Evolutionary conservation across 331 rosid genomes (phyloP), one percentile per base, ranked within the genome.

Genomic region (Erythrophleum ivorense): DNA sequence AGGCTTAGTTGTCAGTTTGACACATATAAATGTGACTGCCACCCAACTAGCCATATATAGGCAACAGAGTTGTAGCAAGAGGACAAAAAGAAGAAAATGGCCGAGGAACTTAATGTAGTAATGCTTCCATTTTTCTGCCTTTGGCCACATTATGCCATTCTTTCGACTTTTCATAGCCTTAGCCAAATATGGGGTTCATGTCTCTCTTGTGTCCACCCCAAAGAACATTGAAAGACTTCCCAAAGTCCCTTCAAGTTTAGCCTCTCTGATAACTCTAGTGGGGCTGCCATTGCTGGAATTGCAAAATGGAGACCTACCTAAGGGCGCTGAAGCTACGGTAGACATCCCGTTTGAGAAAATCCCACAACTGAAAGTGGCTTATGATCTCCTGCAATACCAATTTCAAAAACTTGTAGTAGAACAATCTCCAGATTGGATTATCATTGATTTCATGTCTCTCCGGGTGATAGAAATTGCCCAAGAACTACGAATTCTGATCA

Each of bases 151-250:
- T n/a, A n/a, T n/a, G n/a, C n/a, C n/a, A n/a, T n/a, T n/a, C n/a
- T n/a, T n/a, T n/a, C n/a, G n/a, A n/a, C n/a, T n/a, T n/a, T n/a
- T n/a, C n/a, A n/a, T n/a, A 4, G 8, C 91, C 73, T 76, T 89
- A 38, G 87, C 91, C 69, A 84, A 77, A 77, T 40, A 83, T 4
- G 83, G 80, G 36, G 82, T 85, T 67, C 87, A 45, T 69, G 87
- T 85, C 10, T 83, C 82, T 46, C 81, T 63, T 73, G 74, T 85
- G 16, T 81, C 92, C 10, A 89, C 92, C 14, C 90, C 92, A 2
- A 83, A 29, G 71, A 87, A 81, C 72, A 65, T 87, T 9, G 65
- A 72, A 13, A 80, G 90, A 41, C 90, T 87, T 60, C 86, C 87
- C 3, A 43, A 69, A 78, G 10, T 86, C 29, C 77, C 86, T 71